phyloP scores from a whole-genome alignment of 257 asterid species.

The Solanum appendiculatum region DNA sequence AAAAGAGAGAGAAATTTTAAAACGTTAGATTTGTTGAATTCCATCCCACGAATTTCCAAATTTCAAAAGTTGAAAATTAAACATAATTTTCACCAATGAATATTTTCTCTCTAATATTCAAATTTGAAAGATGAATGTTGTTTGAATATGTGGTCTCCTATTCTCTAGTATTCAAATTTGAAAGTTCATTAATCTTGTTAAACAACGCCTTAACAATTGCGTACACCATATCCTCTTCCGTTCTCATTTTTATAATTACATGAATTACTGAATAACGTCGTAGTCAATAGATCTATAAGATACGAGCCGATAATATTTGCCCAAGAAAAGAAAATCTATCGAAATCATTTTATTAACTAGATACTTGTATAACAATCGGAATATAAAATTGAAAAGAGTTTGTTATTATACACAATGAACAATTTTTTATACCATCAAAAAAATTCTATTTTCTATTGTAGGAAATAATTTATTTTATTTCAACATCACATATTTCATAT shows the following conservation, averaged over 20 bases:
- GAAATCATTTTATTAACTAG: not conserved
- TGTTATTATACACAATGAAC: not conserved
- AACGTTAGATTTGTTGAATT: not conserved
- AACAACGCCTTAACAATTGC: too few relatives aligned
- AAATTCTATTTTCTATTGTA: too few relatives aligned
- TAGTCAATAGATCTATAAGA: too few relatives aligned
- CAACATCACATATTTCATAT: too few relatives aligned
- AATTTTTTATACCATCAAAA: too few relatives aligned
- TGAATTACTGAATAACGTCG: too few relatives aligned
- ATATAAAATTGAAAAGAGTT: not conserved
- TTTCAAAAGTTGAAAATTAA: not conserved
- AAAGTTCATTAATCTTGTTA: not conserved
- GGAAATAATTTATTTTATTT: too few relatives aligned
- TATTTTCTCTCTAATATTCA: not conserved
- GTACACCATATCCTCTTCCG: fast-evolving
- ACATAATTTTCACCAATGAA: not conserved
- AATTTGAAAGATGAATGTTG: not conserved
- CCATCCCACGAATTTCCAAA: not conserved
- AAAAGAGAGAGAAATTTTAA: not conserved
- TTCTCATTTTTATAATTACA: too few relatives aligned
- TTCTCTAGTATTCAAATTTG: not conserved
- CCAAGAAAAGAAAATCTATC: not conserved
- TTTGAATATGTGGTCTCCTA: not conserved
- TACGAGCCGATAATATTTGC: not conserved
- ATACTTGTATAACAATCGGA: not conserved